Percentiles rank a stretch among this genome's conserved stretches.
phyloP scores from a whole-genome alignment of 2,329 filamentous ascomycete species.

The Trichoderma oligosporum region DNA sequence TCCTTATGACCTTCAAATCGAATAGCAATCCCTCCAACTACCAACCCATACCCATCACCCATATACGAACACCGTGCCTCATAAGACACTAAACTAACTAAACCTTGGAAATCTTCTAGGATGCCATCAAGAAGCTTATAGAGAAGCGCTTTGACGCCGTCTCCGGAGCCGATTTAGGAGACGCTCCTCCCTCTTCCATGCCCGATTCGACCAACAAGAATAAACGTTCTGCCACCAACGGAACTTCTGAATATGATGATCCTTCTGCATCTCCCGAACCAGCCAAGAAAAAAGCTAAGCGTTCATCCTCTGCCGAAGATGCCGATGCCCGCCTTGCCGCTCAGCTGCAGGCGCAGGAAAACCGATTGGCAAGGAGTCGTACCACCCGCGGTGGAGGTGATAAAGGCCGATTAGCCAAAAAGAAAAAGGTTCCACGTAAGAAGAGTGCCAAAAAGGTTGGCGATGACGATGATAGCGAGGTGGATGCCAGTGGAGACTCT shows the following conservation, averaged over 20 bases:
- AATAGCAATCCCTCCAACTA: too few species aligned
- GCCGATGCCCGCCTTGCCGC: constrained; percentile 85
- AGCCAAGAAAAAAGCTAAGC: constrained; percentile 64
- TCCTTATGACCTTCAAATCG: too few species aligned
- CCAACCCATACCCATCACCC: too few species aligned
- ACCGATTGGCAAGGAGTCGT: constrained; percentile 61
- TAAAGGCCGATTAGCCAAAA: constrained; percentile 55
- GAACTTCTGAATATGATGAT: constrained; percentile 37
- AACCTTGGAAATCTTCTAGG: constrained; percentile 40
- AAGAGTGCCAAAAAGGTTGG: constrained; percentile 74
- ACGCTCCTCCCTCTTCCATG: constrained; percentile 37
- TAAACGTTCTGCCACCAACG: constrained; percentile 37
- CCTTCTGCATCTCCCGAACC: constrained; percentile 46
- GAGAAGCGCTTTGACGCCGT: constrained; percentile 71
- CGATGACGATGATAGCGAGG: constrained; percentile 74
- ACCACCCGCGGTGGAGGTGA: constrained; percentile 73
- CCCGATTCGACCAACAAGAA: constrained; percentile 31
- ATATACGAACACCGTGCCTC: neutral
- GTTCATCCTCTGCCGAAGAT: constrained; percentile 58
- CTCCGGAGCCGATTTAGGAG: constrained; percentile 46
- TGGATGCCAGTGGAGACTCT: constrained; percentile 58
- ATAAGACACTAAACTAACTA: constrained; percentile 8
- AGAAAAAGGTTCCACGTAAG: constrained; percentile 64
- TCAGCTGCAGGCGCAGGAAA: constrained; percentile 87
- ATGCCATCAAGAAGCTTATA: constrained; percentile 67